phyloP scores from a whole-genome alignment of 2,329 filamentous ascomycete genomes.

The Diplodia scrobiculata region DNA sequence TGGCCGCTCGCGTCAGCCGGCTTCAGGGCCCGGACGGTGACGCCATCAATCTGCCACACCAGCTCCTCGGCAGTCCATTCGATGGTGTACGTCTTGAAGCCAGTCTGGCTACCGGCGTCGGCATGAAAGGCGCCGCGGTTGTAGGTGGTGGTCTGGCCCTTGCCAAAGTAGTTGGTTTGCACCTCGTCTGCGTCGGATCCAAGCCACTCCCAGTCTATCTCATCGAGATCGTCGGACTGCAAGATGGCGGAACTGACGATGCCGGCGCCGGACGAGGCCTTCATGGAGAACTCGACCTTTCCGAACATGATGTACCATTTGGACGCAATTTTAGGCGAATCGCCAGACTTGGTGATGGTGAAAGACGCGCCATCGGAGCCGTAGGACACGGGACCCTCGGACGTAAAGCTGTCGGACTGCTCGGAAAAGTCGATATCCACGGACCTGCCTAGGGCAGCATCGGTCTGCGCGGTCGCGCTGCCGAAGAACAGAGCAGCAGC shows the following conservation, averaged over 20 bases:
- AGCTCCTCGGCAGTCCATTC: slow-evolving; percentile 89
- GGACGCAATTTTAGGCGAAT: slow-evolving; percentile 82
- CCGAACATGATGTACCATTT: slow-evolving; percentile 99
- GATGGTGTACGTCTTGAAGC: slow-evolving; percentile 83
- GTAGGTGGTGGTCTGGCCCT: slow-evolving; percentile 81
- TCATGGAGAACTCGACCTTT: slow-evolving; percentile 80
- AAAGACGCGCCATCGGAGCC: slow-evolving; percentile 76
- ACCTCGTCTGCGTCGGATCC: slow-evolving; percentile 74
- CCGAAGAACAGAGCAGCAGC: slow-evolving; percentile 46
- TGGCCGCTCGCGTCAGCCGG: slow-evolving; percentile 70
- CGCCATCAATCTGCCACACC: slow-evolving; percentile 81
- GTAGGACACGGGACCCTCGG: slow-evolving; percentile 72
- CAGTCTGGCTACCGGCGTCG: slow-evolving; percentile 66
- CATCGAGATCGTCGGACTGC: slow-evolving; percentile 87
- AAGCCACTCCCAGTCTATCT: slow-evolving; percentile 97
- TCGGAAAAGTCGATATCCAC: slow-evolving; percentile 81
- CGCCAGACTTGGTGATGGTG: slow-evolving; percentile 73
- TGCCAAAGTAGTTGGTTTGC: slow-evolving; percentile 98
- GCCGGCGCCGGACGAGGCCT: slow-evolving; percentile 81
- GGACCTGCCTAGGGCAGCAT: slow-evolving; percentile 76
- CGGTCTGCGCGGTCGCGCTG: slow-evolving; percentile 54
- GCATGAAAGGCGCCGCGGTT: slow-evolving; percentile 83
- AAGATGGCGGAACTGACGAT: slow-evolving; percentile 93
- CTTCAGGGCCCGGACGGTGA: slow-evolving; percentile 73
- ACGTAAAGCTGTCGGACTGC: slow-evolving; percentile 74